Evolutionary conservation across 441 rosid species (phyloP).

Genomic region (California macrophylla): DNA sequence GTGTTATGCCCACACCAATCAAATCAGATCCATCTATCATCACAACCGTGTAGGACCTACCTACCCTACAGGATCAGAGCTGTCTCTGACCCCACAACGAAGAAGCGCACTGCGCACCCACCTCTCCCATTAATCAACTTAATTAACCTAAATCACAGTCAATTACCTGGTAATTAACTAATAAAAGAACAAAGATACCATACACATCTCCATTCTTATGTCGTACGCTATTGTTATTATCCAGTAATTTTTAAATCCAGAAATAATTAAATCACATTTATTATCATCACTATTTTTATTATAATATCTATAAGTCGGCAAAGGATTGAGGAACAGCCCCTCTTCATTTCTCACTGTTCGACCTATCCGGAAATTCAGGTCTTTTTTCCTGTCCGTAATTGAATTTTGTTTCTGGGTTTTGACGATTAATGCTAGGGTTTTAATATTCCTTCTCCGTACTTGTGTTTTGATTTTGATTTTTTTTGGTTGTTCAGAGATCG

Average conservation of each 20-base stretch:
- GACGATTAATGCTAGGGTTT: neutral
- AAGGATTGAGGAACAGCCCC: neutral
- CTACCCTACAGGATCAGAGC: neutral
- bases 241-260: neutral
- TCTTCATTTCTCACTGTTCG: neutral
- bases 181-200: neutral
- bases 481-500: slow-evolving; percentile 13
- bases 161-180: neutral
- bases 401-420: neutral
- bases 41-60: slow-evolving; percentile 15
- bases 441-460: neutral
- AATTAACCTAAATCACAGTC: neutral
- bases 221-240: neutral
- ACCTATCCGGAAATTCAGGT: neutral
- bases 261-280: neutral
- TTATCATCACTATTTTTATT: neutral
- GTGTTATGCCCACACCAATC: neutral
- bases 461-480: neutral
- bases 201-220: neutral
- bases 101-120: slow-evolving; percentile 10
- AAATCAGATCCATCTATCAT: neutral
- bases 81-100: neutral
- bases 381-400: neutral
- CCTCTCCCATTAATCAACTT: neutral
- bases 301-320: neutral